Base-by-base conservation (phyloP, 352 stramenopile species). In the Globisporangium ultimum region DNA sequence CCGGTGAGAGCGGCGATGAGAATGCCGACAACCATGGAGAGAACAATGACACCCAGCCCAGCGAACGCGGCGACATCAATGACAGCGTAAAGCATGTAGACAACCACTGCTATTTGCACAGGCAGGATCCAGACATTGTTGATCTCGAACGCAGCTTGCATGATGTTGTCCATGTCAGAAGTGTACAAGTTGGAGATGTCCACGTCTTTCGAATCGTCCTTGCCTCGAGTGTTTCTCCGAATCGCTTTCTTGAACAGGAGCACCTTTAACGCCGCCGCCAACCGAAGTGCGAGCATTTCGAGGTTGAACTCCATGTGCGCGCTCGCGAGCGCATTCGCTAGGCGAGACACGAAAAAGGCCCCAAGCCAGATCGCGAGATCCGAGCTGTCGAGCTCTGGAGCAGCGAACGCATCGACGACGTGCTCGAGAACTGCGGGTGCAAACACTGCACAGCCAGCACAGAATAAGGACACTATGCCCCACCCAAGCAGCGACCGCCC, bases 151-250 rank as follows among this genome's bases (percentile, higher is more conserved):
- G 78, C 65, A 0, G 68, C 78, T 8, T 45, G 64, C 28, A 87
- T 24, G 3, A 87, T n/a, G 32, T 61, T 82, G 34, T 91, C 68
- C 0, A 89, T 77, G 66, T 99, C 95, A 32, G 97, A 89, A 3
- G 85, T 90, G 59, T 97, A 96, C 9, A 99, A 74, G 59, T 98
- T 99, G 8, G 88, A 80, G 40, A 98, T 90, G 66, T 98, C 89
- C 21, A 71, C 65, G 2, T 56, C 41, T 13, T 58, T 57, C 6
- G 42, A 6, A 0, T 71, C 65, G 17, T 15, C 12, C 64, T 77
- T 64, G 12, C 51, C 53, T 21, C 51, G 61, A n/a, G n/a, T n/a
- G 1, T 36, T 52, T 21, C 64, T 64, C 1, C 71, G 71, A 49
- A 81, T 53, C 9, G 70, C 63, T 54, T 85, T 85, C 28, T 55